Evolutionary conservation across 2,329 filamentous ascomycete species (phyloP), one percentile per base, ranked within the genome.

Genomic region (Chaetomiaceae sp.): DNA sequence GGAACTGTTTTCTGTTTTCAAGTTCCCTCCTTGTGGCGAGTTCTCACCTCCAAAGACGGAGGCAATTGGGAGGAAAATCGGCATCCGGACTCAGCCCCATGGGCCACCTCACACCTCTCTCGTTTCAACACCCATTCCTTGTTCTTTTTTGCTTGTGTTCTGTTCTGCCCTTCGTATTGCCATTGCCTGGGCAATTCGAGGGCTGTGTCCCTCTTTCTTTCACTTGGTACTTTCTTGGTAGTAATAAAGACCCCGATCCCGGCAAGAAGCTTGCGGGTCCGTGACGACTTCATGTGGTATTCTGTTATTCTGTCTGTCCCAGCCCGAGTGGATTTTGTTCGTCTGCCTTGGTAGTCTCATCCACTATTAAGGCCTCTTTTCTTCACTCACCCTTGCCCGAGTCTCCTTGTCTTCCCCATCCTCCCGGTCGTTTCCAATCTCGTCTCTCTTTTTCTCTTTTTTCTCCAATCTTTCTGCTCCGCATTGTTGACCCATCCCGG

Each of bases 31-130:
- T 17, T 21, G 40, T 38, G 23, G 46, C 38, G 30, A 41, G 30
- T 41, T 38, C 37, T 23, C 17, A 33, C 25, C 14, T 35, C 44
- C 35, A 27, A 20, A 37, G 17, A 23, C 23, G 30, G 21, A 10
- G 46, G 16, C 38, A 9, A 43, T 13, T 13, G 16, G 25, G 25
- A 25, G 17, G 13, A 41, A 20, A 20, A 12, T 20, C 23, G 23
- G 16, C 16, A 19, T n/a, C n/a, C 16, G 13, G 20, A 17, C 42
- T 45, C 35, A 40, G 48, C 48, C 48, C 21, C 43, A 21, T 44
- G 10, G 37, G 31, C 23, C 3, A 16, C 46, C 39, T 37, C 35
- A 45, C n/a, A 25, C n/a, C 33, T 40, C 48, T 10, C 37, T 41
- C 16, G 35, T 34, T 45, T 35, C 41, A 38, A 31, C 34, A n/a